A percentile compares a stretch with the other conserved stretches of the same genome.
phyloP scores from a whole-genome alignment of 2,329 filamentous ascomycete species.

The Reticulascus tulasneorum region DNA sequence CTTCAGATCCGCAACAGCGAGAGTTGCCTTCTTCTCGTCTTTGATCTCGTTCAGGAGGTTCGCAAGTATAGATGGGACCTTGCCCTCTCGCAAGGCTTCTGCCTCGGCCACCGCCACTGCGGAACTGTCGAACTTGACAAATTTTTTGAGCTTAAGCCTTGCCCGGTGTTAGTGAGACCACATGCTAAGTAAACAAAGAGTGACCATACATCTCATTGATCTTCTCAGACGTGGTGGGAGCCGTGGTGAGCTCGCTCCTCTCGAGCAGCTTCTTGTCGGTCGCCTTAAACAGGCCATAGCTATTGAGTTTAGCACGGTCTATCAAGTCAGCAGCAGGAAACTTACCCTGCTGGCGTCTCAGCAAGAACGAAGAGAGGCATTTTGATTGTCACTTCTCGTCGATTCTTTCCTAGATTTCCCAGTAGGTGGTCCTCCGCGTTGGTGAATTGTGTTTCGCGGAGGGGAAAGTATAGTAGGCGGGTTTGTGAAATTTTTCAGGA shows the following conservation, averaged over 20 bases:
- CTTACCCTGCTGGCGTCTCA: constrained; percentile 81
- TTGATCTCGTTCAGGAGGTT: constrained; percentile 84
- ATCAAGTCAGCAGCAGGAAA: constrained; percentile 14
- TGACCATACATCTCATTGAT: constrained; percentile 70
- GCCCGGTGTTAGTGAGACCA: constrained; percentile 8
- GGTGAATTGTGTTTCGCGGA: constrained; percentile 30
- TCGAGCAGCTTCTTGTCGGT: constrained; percentile 98
- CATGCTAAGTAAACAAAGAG: constrained; percentile 9
- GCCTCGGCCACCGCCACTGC: constrained; percentile 87
- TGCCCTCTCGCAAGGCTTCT: constrained; percentile 76
- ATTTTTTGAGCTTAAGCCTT: constrained; percentile 92
- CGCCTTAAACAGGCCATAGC: constrained; percentile 97
- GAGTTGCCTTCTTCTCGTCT: constrained; percentile 93
- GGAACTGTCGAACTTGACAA: constrained; percentile 95
- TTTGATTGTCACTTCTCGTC: constrained; percentile 28
- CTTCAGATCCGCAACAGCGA: constrained; percentile 92
- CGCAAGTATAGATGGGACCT: constrained; percentile 84
- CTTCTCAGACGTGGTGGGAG: constrained; percentile 76
- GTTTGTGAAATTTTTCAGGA: constrained; percentile 38
- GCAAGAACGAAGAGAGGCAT: constrained; percentile 92
- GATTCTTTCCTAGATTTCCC: constrained; percentile 13
- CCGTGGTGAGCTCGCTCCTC: constrained; percentile 71
- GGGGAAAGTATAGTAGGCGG: constrained; percentile 21
- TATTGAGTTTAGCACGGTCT: constrained; percentile 29
- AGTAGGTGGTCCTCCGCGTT: constrained; percentile 26